Evolutionary conservation across 2,329 filamentous ascomycete species (phyloP).

Genomic region (Colletotrichum sp.): DNA sequence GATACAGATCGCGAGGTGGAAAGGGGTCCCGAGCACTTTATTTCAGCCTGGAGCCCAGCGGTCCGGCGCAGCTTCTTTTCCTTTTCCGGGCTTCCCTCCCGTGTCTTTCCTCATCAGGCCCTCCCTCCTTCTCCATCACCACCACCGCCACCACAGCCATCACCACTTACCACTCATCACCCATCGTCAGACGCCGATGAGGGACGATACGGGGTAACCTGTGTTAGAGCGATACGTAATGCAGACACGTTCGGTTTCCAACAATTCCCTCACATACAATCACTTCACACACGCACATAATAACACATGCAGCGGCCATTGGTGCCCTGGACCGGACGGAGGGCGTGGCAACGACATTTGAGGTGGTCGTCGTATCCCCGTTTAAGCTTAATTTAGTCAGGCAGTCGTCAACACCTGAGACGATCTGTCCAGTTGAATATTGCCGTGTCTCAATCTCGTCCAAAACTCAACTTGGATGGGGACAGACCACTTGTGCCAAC

Average conservation of each 20-base stretch:
- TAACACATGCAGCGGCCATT: neutral
- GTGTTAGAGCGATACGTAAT: neutral
- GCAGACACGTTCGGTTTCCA: neutral
- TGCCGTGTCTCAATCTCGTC: neutral
- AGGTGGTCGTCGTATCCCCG: neutral
- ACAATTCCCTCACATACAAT: neutral
- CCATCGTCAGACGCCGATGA: neutral
- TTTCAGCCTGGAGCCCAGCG: neutral
- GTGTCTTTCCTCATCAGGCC: neutral
- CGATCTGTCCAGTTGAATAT: constrained; percentile 1
- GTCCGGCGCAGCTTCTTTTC: neutral
- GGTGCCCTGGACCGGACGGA: neutral
- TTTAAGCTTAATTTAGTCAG: constrained; percentile 18
- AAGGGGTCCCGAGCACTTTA: neutral
- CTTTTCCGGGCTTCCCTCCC: neutral
- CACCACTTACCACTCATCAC: neutral
- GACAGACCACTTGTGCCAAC: neutral
- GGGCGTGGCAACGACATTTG: neutral
- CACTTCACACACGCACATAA: neutral
- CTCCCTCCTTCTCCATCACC: neutral
- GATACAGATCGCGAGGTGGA: constrained; percentile 2
- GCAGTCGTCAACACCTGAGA: neutral
- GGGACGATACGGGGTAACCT: too few species aligned
- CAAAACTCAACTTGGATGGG: neutral
- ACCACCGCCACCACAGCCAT: neutral